A percentile compares a stretch with the other conserved stretches of the same genome.
Evolutionary conservation across 306 rosid species (phyloP).

Genomic region (Potentilla sterilis): DNA sequence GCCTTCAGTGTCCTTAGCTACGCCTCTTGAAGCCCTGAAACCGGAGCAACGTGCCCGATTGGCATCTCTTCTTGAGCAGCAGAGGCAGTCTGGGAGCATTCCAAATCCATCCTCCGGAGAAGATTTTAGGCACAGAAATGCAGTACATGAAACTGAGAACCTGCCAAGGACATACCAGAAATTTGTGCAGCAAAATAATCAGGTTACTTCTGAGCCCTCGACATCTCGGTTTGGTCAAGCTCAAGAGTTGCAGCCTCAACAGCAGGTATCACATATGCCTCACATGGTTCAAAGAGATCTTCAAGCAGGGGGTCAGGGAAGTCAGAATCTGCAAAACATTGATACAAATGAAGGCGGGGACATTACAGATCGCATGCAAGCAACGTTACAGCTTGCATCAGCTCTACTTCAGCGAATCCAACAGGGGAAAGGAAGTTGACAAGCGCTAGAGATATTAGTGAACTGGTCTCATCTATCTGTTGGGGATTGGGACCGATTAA

Average conservation of each 20-base stretch:
- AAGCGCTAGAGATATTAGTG: not conserved
- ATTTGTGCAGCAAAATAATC: conserved; percentile 42
- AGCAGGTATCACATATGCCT: conserved; percentile 43
- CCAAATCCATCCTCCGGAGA: conserved; percentile 27
- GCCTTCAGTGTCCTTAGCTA: conserved; percentile 8
- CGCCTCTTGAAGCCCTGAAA: conserved; percentile 48
- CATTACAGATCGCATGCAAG: conserved; percentile 62
- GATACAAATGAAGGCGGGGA: conserved; percentile 53
- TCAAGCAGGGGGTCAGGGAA: conserved; percentile 52
- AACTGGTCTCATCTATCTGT: not conserved
- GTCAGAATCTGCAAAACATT: conserved; percentile 41
- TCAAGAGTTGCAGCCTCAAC: conserved; percentile 46
- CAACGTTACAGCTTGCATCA: conserved; percentile 90
- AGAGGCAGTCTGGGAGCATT: conserved; percentile 55
- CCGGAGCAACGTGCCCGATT: conserved; percentile 81
- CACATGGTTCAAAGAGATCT: conserved; percentile 53
- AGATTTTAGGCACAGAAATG: conserved; percentile 50
- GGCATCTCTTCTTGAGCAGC: conserved; percentile 72
- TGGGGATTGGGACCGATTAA: not conserved
- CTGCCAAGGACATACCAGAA: conserved; percentile 47
- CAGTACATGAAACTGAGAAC: conserved; percentile 39
- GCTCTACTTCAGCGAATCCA: conserved; percentile 94
- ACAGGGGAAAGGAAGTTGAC: conserved; percentile 75
- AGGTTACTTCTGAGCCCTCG: conserved; percentile 41
- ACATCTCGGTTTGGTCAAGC: conserved; percentile 53